These are phyloP conservation scores for Aspergillus sp. DNA, from an alignment of 2,329 filamentous ascomycete genomes.

Conservation along the genomic window DNA sequence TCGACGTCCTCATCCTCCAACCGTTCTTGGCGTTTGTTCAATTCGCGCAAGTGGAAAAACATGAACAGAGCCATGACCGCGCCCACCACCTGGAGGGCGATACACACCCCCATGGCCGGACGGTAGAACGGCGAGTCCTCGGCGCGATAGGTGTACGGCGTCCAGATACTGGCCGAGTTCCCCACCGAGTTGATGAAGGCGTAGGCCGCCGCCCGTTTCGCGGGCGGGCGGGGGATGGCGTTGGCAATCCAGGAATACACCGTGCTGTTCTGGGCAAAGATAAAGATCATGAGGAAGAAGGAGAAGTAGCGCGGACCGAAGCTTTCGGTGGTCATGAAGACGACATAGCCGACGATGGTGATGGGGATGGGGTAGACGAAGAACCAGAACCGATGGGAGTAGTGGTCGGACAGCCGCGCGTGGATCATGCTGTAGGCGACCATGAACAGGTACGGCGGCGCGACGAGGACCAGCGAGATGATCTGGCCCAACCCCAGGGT, in stretches of 20 bases:
- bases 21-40: constrained; percentile 45
- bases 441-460: constrained; percentile 48
- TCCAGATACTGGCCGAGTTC: constrained; percentile 48
- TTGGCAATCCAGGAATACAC: constrained; percentile 44
- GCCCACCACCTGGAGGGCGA: constrained; percentile 33
- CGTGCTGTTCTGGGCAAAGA: constrained; percentile 49
- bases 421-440: constrained; percentile 42
- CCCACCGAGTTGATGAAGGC: constrained; percentile 50
- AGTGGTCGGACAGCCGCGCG: constrained; percentile 38
- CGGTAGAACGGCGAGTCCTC: constrained; percentile 33
- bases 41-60: constrained; percentile 31
- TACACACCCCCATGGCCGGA: constrained; percentile 36
- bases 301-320: constrained; percentile 50
- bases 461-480: constrained; percentile 44
- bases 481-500: constrained; percentile 39
- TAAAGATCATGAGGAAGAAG: constrained; percentile 49
- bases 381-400: constrained; percentile 45
- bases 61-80: constrained; percentile 28
- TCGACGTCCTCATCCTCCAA: constrained; percentile 42
- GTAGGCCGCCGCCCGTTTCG: constrained; percentile 48
- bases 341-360: constrained; percentile 43
- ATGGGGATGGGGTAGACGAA: constrained; percentile 46
- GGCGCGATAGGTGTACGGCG: constrained; percentile 41
- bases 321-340: constrained; percentile 46
- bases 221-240: constrained; percentile 45